Percentiles rank a stretch among this genome's conserved stretches.
Evolutionary conservation across 1,139 yeast genomes (phyloP).

Genomic region (Diutina sp.): DNA sequence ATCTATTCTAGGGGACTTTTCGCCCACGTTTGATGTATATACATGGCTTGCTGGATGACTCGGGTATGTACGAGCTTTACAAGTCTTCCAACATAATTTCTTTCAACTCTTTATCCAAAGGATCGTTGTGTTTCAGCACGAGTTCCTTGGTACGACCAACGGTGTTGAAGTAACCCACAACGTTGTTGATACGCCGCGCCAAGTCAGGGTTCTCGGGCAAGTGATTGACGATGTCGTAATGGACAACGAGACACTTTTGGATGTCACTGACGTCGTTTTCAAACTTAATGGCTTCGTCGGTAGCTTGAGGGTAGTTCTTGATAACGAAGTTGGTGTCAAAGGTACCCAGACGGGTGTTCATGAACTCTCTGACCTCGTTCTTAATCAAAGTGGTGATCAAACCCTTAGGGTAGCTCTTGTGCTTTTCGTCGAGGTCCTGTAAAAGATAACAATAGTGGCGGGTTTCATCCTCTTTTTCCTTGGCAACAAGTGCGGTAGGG

Average conservation of each 20-base stretch:
- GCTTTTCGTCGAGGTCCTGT: constrained; percentile 22
- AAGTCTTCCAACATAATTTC: constrained; percentile 15
- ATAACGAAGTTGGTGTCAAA: constrained; percentile 33
- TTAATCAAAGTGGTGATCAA: constrained; percentile 44
- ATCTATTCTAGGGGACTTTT: too few species aligned
- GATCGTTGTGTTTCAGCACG: constrained; percentile 8
- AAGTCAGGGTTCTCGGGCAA: constrained; percentile 7
- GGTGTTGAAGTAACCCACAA: constrained; percentile 46
- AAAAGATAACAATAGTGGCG: constrained; percentile 26
- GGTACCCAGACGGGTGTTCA: constrained; percentile 29
- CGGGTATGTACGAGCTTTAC: constrained; percentile 3
- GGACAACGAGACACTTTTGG: constrained; percentile 25
- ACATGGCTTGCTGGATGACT: neutral
- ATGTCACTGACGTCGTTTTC: constrained; percentile 43
- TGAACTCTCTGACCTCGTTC: constrained; percentile 26
- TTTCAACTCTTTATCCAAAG: constrained; percentile 13
- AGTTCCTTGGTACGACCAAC: constrained; percentile 32
- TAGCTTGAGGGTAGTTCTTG: constrained; percentile 42
- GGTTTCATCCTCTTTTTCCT: constrained; percentile 27
- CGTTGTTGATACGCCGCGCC: constrained; percentile 19
- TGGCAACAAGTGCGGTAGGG: constrained; percentile 29
- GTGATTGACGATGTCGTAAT: constrained; percentile 12
- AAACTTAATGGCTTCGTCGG: constrained; percentile 51
- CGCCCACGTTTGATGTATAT: too few species aligned
- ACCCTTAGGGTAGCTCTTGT: constrained; percentile 40